phyloP scores from a whole-genome alignment of 2,329 filamentous ascomycete genomes.

The Dendryphion nanum region DNA sequence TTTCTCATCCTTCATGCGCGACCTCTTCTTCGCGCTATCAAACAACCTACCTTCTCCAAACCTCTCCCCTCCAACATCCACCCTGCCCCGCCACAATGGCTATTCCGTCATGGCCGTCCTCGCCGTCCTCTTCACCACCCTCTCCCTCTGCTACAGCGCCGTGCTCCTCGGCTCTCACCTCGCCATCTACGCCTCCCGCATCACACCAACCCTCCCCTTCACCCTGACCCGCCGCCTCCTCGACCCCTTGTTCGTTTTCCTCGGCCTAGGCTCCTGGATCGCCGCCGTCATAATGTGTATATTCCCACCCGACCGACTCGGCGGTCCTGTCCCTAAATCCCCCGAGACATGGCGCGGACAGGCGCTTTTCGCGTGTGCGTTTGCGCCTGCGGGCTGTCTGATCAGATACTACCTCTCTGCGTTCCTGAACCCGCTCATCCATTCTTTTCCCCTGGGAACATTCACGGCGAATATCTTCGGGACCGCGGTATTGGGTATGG shows the following conservation, averaged over 20 bases:
- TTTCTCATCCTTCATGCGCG: slow-evolving; percentile 82
- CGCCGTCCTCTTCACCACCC: slow-evolving; percentile 70
- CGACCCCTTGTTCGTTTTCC: slow-evolving; percentile 61
- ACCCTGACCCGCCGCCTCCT: slow-evolving; percentile 57
- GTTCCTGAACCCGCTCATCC: slow-evolving; percentile 64
- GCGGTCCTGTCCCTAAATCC: slow-evolving; percentile 11
- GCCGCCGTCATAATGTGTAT: slow-evolving; percentile 71
- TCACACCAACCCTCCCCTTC: slow-evolving; percentile 62
- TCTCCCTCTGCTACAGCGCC: slow-evolving; percentile 67
- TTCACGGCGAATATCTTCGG: slow-evolving; percentile 80
- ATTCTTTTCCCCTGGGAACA: slow-evolving; percentile 79
- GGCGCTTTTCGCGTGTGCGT: slow-evolving; percentile 73
- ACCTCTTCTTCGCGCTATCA: slow-evolving; percentile 74
- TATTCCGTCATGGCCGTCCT: slow-evolving; percentile 81
- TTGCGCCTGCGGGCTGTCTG: slow-evolving; percentile 78
- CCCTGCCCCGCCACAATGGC: slow-evolving; percentile 62
- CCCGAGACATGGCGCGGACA: slow-evolving; percentile 70
- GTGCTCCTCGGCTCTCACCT: slow-evolving; percentile 73
- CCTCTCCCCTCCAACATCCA: slow-evolving; percentile 33
- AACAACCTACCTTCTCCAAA: slow-evolving; percentile 65
- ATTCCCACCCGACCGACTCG: slow-evolving; percentile 62
- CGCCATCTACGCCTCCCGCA: slow-evolving; percentile 59
- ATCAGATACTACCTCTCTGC: slow-evolving; percentile 71
- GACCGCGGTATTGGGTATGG: slow-evolving; percentile 70
- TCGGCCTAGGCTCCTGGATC: slow-evolving; percentile 75